A percentile compares a stretch with the other conserved stretches of the same genome.
These are phyloP conservation scores for Parascedosporium putredinis DNA, from an alignment of 2,329 filamentous ascomycete species.

Conservation along the genomic window DNA sequence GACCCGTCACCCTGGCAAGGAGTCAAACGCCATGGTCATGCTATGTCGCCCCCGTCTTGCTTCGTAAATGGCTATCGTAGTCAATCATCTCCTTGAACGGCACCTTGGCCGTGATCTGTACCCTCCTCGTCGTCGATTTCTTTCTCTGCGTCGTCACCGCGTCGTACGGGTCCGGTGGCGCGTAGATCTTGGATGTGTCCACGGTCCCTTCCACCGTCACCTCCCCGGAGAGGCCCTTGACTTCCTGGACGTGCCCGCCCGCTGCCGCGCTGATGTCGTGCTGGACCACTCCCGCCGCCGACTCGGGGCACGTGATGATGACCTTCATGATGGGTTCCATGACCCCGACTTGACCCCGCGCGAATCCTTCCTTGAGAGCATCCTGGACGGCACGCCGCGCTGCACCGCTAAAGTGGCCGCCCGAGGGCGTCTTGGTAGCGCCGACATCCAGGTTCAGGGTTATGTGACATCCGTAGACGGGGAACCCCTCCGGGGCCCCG, in stretches of 20 bases:
- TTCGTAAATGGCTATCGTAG: slow-evolving; percentile 80
- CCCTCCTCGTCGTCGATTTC: slow-evolving; percentile 36
- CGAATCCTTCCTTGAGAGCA: slow-evolving; percentile 54
- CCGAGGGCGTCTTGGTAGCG: slow-evolving; percentile 54
- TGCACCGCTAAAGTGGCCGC: slow-evolving; percentile 57
- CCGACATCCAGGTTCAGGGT: slow-evolving; percentile 46
- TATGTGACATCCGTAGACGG: slow-evolving; percentile 66
- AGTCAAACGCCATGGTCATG: slow-evolving; percentile 48
- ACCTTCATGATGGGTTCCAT: slow-evolving; percentile 94
- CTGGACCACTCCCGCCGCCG: slow-evolving; percentile 68
- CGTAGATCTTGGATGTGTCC: slow-evolving; percentile 68
- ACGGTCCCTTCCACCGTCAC: slow-evolving; percentile 29
- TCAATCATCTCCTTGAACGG: slow-evolving; percentile 95
- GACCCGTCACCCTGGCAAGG: slow-evolving; percentile 45
- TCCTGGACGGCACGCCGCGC: slow-evolving; percentile 53
- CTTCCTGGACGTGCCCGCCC: slow-evolving; percentile 62
- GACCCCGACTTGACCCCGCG: slow-evolving; percentile 47
- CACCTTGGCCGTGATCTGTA: slow-evolving; percentile 72
- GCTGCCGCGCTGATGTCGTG: slow-evolving; percentile 68
- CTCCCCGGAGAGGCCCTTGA: slow-evolving; percentile 40
- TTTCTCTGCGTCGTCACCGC: slow-evolving; percentile 46
- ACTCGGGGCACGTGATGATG: slow-evolving; percentile 76
- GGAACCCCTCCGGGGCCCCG: slow-evolving; percentile 75
- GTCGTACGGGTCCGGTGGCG: slow-evolving; percentile 74
- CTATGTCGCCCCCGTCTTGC: slow-evolving; percentile 75